Percentiles rank a stretch among this genome's conserved stretches.
phyloP scores from a whole-genome alignment of 2,329 filamentous ascomycete species.

The Myriosclerotinia duriaeana region DNA sequence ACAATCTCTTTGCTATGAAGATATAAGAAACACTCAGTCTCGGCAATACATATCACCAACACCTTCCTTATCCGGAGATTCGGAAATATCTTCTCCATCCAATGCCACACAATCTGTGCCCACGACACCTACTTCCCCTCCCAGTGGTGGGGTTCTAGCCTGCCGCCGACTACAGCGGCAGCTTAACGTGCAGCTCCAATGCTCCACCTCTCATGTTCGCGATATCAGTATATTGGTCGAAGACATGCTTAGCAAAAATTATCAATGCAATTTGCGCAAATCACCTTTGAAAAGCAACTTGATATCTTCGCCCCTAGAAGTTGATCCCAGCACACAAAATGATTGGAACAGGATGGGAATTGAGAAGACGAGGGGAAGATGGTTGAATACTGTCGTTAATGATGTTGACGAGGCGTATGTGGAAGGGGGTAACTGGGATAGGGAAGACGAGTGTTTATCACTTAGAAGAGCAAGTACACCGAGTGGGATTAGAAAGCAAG shows the following conservation, averaged over 20 bases:
- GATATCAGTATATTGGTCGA: constrained; percentile 26
- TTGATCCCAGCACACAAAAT: not conserved
- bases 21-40: not conserved
- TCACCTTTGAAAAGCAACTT: not conserved
- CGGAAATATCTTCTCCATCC: constrained; percentile 10
- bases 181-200: constrained; percentile 27
- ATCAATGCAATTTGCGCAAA: constrained; percentile 24
- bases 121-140: constrained; percentile 13
- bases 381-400: constrained; percentile 16
- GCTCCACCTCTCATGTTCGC: constrained; percentile 23
- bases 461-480: constrained; percentile 19
- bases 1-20: constrained; percentile 2
- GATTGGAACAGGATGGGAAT: not conserved
- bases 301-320: not conserved
- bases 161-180: constrained; percentile 28
- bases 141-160: not conserved
- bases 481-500: constrained; percentile 17
- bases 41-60: constrained; percentile 19
- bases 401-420: constrained; percentile 16
- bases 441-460: not conserved
- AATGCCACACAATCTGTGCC: constrained; percentile 19
- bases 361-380: constrained; percentile 7
- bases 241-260: constrained; percentile 26
- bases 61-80: constrained; percentile 17
- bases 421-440: constrained; percentile 4